phyloP scores from a whole-genome alignment of 2,329 filamentous ascomycete genomes.

The Lecanosticta acicola region DNA sequence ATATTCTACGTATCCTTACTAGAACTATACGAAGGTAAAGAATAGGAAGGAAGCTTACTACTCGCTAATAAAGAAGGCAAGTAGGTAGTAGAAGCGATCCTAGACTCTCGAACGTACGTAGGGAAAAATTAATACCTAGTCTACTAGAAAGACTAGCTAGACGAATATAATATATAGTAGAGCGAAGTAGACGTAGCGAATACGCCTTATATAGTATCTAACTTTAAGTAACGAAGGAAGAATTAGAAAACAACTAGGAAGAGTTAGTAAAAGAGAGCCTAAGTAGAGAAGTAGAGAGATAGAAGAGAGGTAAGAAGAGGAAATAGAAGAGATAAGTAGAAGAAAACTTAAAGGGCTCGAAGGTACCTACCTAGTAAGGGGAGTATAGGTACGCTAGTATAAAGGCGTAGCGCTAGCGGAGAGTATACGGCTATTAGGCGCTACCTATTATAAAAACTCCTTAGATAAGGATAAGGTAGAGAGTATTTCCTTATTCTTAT shows the following conservation, averaged over 20 bases:
- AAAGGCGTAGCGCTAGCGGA: too few relatives aligned
- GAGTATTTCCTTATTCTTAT: too few relatives aligned
- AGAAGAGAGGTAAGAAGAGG: background rate
- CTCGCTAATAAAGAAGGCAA: background rate
- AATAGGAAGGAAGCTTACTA: background rate
- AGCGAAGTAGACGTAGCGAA: background rate
- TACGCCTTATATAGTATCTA: background rate
- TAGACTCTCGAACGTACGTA: background rate
- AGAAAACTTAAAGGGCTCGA: too few relatives aligned
- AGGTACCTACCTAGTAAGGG: too few relatives aligned
- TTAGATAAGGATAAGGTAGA: too few relatives aligned
- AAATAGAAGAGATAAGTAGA: too few relatives aligned
- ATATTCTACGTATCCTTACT: slow-evolving; percentile 1
- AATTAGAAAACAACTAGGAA: background rate
- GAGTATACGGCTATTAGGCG: too few relatives aligned
- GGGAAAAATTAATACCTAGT: background rate
- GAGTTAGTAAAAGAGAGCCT: background rate
- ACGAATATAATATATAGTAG: background rate
- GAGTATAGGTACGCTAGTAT: too few relatives aligned
- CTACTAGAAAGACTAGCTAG: background rate
- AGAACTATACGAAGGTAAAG: background rate
- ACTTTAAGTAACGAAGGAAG: background rate
- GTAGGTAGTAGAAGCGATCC: background rate
- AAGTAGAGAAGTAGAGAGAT: background rate
- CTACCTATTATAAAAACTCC: too few relatives aligned